phyloP scores from a whole-genome alignment of 768 basidiomycete species.

The Panus rudis region DNA sequence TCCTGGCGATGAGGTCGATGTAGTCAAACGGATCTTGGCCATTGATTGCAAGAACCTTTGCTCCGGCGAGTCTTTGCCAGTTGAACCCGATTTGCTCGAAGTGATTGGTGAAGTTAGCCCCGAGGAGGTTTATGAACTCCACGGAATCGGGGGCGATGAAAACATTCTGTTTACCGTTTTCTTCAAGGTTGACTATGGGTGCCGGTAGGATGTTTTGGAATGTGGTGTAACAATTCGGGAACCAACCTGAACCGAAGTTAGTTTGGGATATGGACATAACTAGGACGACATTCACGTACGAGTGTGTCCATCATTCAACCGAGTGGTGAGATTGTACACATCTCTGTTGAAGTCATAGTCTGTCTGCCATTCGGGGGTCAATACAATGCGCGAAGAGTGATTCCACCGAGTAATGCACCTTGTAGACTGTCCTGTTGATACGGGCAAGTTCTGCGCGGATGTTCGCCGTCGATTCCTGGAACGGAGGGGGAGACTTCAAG shows the following conservation, averaged over 20 bases:
- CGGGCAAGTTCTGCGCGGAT: slow-evolving; percentile 42
- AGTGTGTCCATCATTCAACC: slow-evolving; percentile 62
- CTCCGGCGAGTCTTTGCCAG: slow-evolving; percentile 56
- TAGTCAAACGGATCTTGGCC: slow-evolving; percentile 48
- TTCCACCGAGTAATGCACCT: slow-evolving; percentile 22
- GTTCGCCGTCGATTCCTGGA: slow-evolving; percentile 43
- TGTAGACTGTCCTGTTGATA: slow-evolving; percentile 42
- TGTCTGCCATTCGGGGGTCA: slow-evolving; percentile 31
- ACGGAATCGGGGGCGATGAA: slow-evolving; percentile 51
- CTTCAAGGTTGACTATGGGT: slow-evolving; percentile 44
- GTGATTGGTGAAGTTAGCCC: slow-evolving; percentile 36
- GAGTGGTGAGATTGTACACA: slow-evolving; percentile 46
- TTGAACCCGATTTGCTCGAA: slow-evolving; percentile 45
- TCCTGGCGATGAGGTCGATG: slow-evolving; percentile 48
- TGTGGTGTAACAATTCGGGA: slow-evolving; percentile 45
- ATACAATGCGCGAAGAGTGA: background rate
- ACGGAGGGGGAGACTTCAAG: slow-evolving; percentile 28
- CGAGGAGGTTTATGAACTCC: slow-evolving; percentile 41
- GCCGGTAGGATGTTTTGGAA: slow-evolving; percentile 46
- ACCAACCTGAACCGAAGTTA: slow-evolving; percentile 36
- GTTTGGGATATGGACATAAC: background rate
- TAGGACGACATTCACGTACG: slow-evolving; percentile 28
- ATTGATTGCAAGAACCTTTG: slow-evolving; percentile 46
- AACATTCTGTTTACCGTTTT: slow-evolving; percentile 36
- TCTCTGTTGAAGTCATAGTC: slow-evolving; percentile 61